Base-by-base conservation (phyloP, 2,329 filamentous ascomycete genomes). In the Blastomyces parvus region DNA sequence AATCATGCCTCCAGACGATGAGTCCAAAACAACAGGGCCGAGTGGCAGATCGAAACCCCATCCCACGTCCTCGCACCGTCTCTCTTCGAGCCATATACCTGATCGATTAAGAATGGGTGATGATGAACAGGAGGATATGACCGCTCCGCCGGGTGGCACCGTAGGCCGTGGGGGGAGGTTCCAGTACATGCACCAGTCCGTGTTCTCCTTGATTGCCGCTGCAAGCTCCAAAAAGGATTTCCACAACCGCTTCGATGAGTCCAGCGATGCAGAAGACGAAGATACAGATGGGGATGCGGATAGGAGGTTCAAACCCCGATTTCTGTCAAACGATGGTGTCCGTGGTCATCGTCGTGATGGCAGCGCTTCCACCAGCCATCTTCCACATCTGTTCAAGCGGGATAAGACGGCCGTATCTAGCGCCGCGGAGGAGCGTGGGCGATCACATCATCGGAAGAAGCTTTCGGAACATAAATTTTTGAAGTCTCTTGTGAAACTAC, bases 131-230 rank as follows among this genome's bases (percentile, higher is more conserved):
- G 81, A 85, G 48, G 85, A 87, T 71, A 83, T 83, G 65, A 84
- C 83, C 17, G 83, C 83, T 60, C 80, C 83, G 1, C 81, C 79
- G n/a, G 70, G 67, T 42, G 71, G 69, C 50, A 67, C 67, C 61
- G 69, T 68, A 17, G 74, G 58, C 27, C 70, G 72, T 44, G 76
- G 76, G 63, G 73, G 77, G 61, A 77, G 79, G 53, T 72, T 79
- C 58, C 77, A 81, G 65, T 90, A 91, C 71, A 90, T 96, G 86
- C 94, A 96, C 75, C 92, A 96, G 80, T 95, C 90, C 67, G 87
- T 97, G 62, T 96, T 97, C 74, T 91, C 91, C 62, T 85, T 97
- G 77, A 92, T 97, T 68, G 90, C 92, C 7, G 90, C 91, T 19
- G 91, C 91, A 46, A 90, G 91, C 7, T 92, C 90, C 38, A 86